Evolutionary conservation across 179 eudicot genomes (phyloP).

Genomic region (Patellifolia procumbens): DNA sequence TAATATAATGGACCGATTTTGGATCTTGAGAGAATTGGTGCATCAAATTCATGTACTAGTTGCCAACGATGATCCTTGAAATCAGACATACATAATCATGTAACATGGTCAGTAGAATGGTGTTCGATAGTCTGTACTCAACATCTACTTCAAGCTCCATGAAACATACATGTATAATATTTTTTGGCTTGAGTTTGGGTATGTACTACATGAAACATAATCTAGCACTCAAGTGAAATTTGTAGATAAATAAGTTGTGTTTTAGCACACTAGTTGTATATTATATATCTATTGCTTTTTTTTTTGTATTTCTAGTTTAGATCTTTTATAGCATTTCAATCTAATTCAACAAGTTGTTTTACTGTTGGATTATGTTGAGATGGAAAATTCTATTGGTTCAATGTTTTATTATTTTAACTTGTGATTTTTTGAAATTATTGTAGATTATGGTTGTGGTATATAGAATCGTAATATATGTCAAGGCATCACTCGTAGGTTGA

Average conservation of each 20-base stretch:
- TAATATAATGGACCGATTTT: neutral
- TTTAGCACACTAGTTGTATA: neutral
- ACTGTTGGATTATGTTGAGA: no score
- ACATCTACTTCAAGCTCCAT: neutral
- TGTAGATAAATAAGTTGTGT: constrained; percentile 1
- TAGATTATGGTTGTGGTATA: no score
- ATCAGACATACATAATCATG: neutral
- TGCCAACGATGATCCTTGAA: neutral
- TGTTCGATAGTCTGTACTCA: neutral
- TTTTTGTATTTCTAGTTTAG: no score
- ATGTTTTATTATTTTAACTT: no score
- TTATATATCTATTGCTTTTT: neutral
- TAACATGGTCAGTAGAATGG: neutral
- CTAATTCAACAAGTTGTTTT: no score
- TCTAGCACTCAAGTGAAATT: constrained; percentile 1
- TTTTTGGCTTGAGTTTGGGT: neutral
- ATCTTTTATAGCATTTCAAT: no score
- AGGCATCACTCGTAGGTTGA: no score
- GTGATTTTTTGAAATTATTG: no score
- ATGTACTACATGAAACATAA: neutral
- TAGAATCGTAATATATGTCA: no score
- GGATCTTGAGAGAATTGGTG: constrained; percentile 10
- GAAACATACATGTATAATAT: neutral
- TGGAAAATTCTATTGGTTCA: no score
- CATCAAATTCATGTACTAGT: neutral